Evolutionary conservation across 1,284 basidiomycete species (phyloP).

Genomic region (Paramarasmius palmivorus): DNA sequence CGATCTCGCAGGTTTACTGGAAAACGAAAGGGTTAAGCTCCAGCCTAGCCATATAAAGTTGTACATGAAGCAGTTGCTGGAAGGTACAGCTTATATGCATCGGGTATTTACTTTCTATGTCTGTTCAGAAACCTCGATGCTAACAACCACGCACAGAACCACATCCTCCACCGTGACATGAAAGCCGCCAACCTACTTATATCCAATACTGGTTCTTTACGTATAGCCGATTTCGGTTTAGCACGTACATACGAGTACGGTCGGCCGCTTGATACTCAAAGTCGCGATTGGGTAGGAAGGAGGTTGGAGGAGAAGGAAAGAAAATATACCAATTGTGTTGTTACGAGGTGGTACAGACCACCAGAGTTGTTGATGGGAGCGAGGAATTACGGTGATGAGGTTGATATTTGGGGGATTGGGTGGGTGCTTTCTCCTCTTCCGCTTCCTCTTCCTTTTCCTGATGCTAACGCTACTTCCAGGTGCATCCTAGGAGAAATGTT

Average conservation of each 20-base stretch:
- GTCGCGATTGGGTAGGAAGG: no score
- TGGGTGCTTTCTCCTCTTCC: constrained; percentile 41
- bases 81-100: constrained; percentile 96
- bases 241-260: constrained; percentile 73
- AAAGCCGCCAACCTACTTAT: constrained; percentile 98
- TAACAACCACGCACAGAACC: no score
- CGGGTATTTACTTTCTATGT: constrained; percentile 53
- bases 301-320: constrained; percentile 40
- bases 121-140: no score
- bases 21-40: constrained; percentile 85
- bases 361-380: constrained; percentile 93
- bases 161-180: constrained; percentile 97
- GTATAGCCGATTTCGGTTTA: constrained; percentile 96
- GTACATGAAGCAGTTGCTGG: constrained; percentile 93
- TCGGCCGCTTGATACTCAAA: no score
- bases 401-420: constrained; percentile 99
- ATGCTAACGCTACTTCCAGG: constrained; percentile 46
- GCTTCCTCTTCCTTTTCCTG: constrained; percentile 12
- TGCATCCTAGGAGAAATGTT: constrained; percentile 98
- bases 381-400: constrained; percentile 87
- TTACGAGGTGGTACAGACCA: constrained; percentile 98
- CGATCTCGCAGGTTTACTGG: constrained; percentile 92
- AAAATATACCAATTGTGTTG: constrained; percentile 96
- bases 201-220: constrained; percentile 78
- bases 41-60: constrained; percentile 88